Evolutionary conservation across 108 stramenopile genomes (phyloP), one percentile per base, ranked within the genome.

Genomic region (Phaeodactylum tricornutum): DNA sequence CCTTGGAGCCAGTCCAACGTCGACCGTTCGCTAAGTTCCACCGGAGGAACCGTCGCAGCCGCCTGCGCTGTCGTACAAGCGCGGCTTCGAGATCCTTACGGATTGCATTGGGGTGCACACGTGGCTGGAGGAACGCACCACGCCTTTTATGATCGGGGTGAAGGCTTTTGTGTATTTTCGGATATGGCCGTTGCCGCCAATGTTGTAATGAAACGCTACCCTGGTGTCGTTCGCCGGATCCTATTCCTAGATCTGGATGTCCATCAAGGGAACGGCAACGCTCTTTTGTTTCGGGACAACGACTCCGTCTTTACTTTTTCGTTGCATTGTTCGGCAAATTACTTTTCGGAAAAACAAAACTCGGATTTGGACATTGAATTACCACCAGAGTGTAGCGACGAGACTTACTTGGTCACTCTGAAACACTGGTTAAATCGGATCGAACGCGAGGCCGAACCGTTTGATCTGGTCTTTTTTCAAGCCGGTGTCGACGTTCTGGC

Each of bases 111-210:
- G 72, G 55, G 75, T 20, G 92, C 90, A 3, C 94, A 96, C 54
- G 50, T 96, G 12, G 94, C 95, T 2, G 95, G 95, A 3, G 95
- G 94, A 22, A 96, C 95, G 1, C 94, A 95, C 67, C 94, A 95
- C 52, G 94, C 94, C 0, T 92, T 92, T 55, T 54, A 59, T 20
- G 91, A 95, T 59, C 60, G 75, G 34, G 94, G 94, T n/a, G 91
- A 92, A 72, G 94, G 94, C 4, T 95, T 92, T 66, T 92, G 86
- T 51, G 77, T 93, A 14, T 95, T 95, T 55, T 76, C 74, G 7
- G 91, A 95, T 51, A 87, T 92, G 37, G 94, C 91, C 6, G 86
- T 92, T 8, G 87, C 91, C 15, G 89, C 89, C 30, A 92, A 92
- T 66, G 83, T 92, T 8, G 53, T 84, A 0, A 53, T 85, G 39